Evolutionary conservation across 1,139 yeast genomes (phyloP), one percentile per base, ranked within the genome.

Genomic region (Starmera stellimalicola): DNA sequence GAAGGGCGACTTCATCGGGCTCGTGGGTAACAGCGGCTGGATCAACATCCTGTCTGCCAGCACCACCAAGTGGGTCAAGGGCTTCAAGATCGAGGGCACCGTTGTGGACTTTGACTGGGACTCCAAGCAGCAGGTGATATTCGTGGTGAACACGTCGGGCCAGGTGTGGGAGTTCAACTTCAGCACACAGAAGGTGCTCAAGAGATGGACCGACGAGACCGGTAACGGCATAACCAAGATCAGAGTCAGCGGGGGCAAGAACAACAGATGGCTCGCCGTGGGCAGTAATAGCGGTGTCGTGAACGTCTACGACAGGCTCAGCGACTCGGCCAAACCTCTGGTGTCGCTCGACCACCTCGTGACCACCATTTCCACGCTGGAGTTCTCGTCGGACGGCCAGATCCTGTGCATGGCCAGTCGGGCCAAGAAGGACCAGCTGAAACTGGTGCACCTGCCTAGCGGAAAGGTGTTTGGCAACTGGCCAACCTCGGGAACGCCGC

Each of bases 401-500:
- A 59, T 93, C 18, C 63, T 93, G 40, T 81, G 85, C 45, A 70
- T 88, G 47, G 94, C 95, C 0, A 81, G 94, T 7, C 68, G 94
- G 48, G 91, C 82, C 6, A 77, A 80, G 60, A 75, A 81, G 51
- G 97, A 93, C 56, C 85, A 95, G 1, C 63, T 93, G 42, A 72
- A 88, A 50, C 57, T 93, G 44, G 91, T 87, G 11, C 98, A 93
- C 52, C 60, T 91, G 39, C 95, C 97, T 10, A 70, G 87, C 9
- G 87, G 91, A 40, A 73, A 84, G 10, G 95, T 84, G 4, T 93
- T 77, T 58, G 69, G 77, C 36, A 93, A 93, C 63, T 93, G 98
- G 98, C 99, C 99, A 16, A 91, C 97, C 3, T 77, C 91, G 37
- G 91, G 87, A 7, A 88, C 99, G 0, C 98, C 98, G 4, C 69